Conservation (phyloP, 225 moss, liverwort and hornwort species). For the Bryum argenteum region DNA sequence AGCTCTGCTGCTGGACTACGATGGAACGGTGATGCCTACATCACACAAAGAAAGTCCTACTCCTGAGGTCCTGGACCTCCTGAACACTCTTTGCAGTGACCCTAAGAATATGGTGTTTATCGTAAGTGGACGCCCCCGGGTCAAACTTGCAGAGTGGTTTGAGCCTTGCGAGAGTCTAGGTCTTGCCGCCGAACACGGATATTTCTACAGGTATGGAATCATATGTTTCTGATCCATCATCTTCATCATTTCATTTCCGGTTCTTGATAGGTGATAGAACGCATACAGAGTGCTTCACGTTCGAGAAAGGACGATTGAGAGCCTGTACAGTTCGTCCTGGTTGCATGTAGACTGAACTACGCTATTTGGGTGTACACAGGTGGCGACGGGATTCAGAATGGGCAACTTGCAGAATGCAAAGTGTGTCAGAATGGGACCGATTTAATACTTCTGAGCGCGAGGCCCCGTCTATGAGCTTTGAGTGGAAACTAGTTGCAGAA, state of each 20-base stretch:
- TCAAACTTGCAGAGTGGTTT: conserved; percentile 73
- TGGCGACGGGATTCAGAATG: conserved; percentile 47
- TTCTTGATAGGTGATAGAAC: not conserved
- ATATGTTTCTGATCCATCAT: not conserved
- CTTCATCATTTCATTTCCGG: not conserved
- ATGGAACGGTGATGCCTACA: conserved; percentile 91
- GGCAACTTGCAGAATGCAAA: conserved; percentile 63
- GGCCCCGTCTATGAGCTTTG: conserved; percentile 55
- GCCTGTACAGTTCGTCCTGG: not conserved
- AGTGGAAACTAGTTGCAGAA: conserved; percentile 75
- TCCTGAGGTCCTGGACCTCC: conserved; percentile 64
- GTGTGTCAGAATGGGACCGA: conserved; percentile 55
- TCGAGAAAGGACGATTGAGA: not conserved
- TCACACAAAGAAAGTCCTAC: conserved; percentile 77
- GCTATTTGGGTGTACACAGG: conserved; percentile 24
- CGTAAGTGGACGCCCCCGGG: conserved; percentile 82
- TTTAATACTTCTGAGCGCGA: conserved; percentile 32
- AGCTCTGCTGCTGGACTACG: conserved; percentile 80
- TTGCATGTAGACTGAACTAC: conserved; percentile 5
- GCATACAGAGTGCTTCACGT: not conserved
- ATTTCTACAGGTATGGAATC: conserved; percentile 69
- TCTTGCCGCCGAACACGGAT: conserved; percentile 95
- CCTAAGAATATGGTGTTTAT: conserved; percentile 86
- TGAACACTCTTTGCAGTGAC: conserved; percentile 84
- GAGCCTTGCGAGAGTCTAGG: conserved; percentile 67